Evolutionary conservation across 2,329 filamentous ascomycete species (phyloP).

Genomic region (Penicillium oxalicum): DNA sequence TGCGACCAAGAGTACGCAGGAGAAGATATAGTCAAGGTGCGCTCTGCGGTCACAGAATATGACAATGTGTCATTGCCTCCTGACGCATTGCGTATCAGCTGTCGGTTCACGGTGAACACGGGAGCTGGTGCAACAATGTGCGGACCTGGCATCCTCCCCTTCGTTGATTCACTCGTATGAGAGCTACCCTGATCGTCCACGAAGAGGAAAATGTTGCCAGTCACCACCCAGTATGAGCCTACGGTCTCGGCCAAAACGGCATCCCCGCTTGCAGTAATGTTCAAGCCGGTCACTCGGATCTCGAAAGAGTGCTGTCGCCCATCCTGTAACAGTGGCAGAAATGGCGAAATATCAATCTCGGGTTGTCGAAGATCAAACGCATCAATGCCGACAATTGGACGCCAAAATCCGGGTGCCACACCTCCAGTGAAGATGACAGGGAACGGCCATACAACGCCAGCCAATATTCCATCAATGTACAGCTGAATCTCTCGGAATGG

Average conservation of each 20-base stretch:
- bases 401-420: slow-evolving; percentile 68
- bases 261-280: slow-evolving; percentile 48
- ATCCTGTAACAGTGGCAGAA: slow-evolving; percentile 63
- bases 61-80: slow-evolving; percentile 55
- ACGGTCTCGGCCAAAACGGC: slow-evolving; percentile 51
- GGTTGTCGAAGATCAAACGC: slow-evolving; percentile 73
- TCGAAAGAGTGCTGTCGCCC: slow-evolving; percentile 60
- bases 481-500: slow-evolving; percentile 75
- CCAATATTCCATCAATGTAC: slow-evolving; percentile 64
- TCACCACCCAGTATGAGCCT: slow-evolving; percentile 66
- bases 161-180: not conserved
- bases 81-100: slow-evolving; percentile 30
- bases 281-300: slow-evolving; percentile 60
- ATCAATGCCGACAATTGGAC: slow-evolving; percentile 71
- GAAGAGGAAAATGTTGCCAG: slow-evolving; percentile 78
- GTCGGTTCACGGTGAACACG: slow-evolving; percentile 43
- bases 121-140: slow-evolving; percentile 38
- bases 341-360: slow-evolving; percentile 76
- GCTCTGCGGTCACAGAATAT: slow-evolving; percentile 53
- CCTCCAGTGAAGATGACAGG: slow-evolving; percentile 79
- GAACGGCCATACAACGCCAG: slow-evolving; percentile 74
- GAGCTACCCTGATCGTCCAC: slow-evolving; percentile 42
- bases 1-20: slow-evolving; percentile 53
- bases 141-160: slow-evolving; percentile 15
- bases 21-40: slow-evolving; percentile 51